Evolutionary conservation across 176 grass and related monocot species (phyloP).

Genomic region (sorghum (Sorghum bicolor)): Sorghum_bicolor_NCBIv3 NC_012879.2:57751001-57751500

Average conservation of each 20-base stretch:
- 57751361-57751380: slow-evolving; percentile 63
- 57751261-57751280: slow-evolving; percentile 92
- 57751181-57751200: slow-evolving; percentile 58
- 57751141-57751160: slow-evolving; percentile 71
- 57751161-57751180: slow-evolving; percentile 67
- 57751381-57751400: slow-evolving; percentile 59
- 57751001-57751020: slow-evolving; percentile 44
- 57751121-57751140: slow-evolving; percentile 79
- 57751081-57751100: slow-evolving; percentile 64
- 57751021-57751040: slow-evolving; percentile 49
- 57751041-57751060: slow-evolving; percentile 59
- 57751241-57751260: slow-evolving; percentile 74
- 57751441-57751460: slow-evolving; percentile 62
- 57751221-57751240: slow-evolving; percentile 55
- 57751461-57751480: slow-evolving; percentile 44
- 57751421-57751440: slow-evolving; percentile 44
- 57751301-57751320: slow-evolving; percentile 57
- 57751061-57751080: slow-evolving; percentile 50
- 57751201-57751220: slow-evolving; percentile 25
- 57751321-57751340: slow-evolving; percentile 39
- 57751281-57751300: slow-evolving; percentile 84
- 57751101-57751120: slow-evolving; percentile 55
- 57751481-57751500: slow-evolving; percentile 62
- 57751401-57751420: slow-evolving; percentile 50
- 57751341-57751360: slow-evolving; percentile 44